Evolutionary conservation across 768 basidiomycete genomes (phyloP), one percentile per base, ranked within the genome.

Genomic region (Hericium alpestre): DNA sequence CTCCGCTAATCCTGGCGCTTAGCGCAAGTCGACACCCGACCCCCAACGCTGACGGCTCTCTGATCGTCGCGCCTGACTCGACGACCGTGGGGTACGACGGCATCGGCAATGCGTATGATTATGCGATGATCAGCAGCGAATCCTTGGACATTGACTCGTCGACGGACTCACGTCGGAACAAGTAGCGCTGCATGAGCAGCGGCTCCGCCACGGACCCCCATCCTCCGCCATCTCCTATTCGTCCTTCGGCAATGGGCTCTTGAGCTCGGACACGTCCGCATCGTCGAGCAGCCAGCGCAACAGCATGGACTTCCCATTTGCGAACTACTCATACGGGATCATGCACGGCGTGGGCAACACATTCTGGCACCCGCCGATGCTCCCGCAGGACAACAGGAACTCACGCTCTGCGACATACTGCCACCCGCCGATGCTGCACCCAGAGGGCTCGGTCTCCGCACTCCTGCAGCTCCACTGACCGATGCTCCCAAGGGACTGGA

Each of bases 311-410:
- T 76, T 74, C 52, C 81, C 84, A 0, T 88, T 82, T 68, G 75
- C 73, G 61, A 70, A 65, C 15, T 84, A 78, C 64, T 73, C 81
- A 16, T 71, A 75, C n/a, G 74, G 56, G 41, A 22, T 40, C 23
- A 22, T 78, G 4, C 70, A 83, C 27, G 72, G 82, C 0, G 43
- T 7, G 0, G 61, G 59, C 58, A 79, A 70, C 32, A 60, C 84
- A 8, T 84, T 86, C 64, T 89, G 87, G 86, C 88, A 90, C 69
- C 86, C 87, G 2, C 84, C 87, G 10, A 84, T 86, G 78, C 75
- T 86, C 62, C 73, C 79, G 4, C 62, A 63, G 50, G 32, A 7
- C 32, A 7, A 8, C 8, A 47, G 78, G 25, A 72, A 76, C 64
- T 76, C 73, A 56, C 69, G 88, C 43, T 79, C 79, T 56, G 73